Percentiles rank a stretch among this genome's conserved stretches.
Conservation (phyloP, 495 filamentous ascomycete genomes). For the Trichoderma reesei region DNA sequence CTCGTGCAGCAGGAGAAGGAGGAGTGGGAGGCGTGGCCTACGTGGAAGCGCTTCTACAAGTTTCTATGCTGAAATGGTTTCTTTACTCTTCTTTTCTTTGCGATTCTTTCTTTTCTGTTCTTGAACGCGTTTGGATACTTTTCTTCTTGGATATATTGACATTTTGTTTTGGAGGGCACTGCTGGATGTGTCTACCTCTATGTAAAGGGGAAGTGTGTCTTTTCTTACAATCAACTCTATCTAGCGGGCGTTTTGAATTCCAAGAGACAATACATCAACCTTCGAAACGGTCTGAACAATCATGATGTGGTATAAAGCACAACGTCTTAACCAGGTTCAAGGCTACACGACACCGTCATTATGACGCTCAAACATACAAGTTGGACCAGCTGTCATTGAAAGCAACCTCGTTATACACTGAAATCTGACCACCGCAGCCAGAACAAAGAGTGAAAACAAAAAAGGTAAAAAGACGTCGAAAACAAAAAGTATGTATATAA, state of each 20-base stretch:
- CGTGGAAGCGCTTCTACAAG: slow-evolving; percentile 72
- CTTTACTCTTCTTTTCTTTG: not conserved
- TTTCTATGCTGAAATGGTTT: slow-evolving; percentile 31
- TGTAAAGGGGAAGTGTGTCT: not conserved
- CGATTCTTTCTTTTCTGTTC: not conserved
- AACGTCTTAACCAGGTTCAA: too few relatives aligned
- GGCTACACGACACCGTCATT: too few relatives aligned
- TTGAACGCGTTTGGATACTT: not conserved
- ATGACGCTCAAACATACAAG: too few relatives aligned
- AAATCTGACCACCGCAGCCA: not conserved
- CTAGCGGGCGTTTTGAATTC: too few relatives aligned
- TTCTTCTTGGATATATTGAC: too few relatives aligned
- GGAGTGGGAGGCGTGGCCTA: slow-evolving; percentile 63
- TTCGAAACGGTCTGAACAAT: too few relatives aligned
- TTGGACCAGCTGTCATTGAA: too few relatives aligned
- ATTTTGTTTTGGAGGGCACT: not conserved
- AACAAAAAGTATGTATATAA: too few relatives aligned
- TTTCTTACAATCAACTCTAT: too few relatives aligned
- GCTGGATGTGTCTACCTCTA: not conserved
- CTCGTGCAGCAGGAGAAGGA: slow-evolving; percentile 66
- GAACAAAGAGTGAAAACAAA: slow-evolving; percentile 7
- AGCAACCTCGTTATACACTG: not conserved
- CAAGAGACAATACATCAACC: too few relatives aligned
- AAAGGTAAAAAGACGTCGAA: slow-evolving; percentile 14
- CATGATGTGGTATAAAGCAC: too few relatives aligned